Evolutionary conservation across 768 basidiomycete genomes (phyloP), one percentile per base, ranked within the genome.

Genomic region (Royoungia palumana): DNA sequence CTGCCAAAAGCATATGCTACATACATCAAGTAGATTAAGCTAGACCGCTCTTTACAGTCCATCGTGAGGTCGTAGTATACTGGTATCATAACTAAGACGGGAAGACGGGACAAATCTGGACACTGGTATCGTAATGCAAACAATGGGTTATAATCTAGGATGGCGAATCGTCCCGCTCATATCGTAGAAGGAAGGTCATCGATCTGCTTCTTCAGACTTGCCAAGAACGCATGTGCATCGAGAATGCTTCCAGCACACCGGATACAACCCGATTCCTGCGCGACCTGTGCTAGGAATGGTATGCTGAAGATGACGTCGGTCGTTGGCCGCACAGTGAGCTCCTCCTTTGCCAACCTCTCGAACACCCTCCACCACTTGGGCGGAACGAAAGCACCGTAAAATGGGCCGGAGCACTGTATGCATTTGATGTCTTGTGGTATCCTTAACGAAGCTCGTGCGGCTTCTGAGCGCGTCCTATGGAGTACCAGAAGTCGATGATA

Each of bases 341-440:
- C 87, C 59, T 76, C 75, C 57, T 59, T 76, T 32, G 84, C 86
- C 48, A 70, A 59, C 60, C 61, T 74, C 62, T 78, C 75, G 57
- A 79, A 89, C 51, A 79, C 78, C 19, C 62, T 60, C 86, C 85
- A 89, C 87, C 85, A 88, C 63, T 75, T 76, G 19, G 87, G 87
- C 6, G 74, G 72, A 6, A 70, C 69, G 49, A 78, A 70, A 42
- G 73, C 67, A 2, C 73, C 68, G 64, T 70, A 71, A 47, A 61
- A 65, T 13, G 67, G 59, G 63, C 80, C 79, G 35, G 83, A 87
- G 57, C 85, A 89, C 51, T 83, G 79, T 69, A 81, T 76, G 65
- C 87, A 88, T 63, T 80, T 80, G 54, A 84, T 59, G 28, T 77
- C 72, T 4, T 74, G 71, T 0, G 77, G 68, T 17, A 70, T 60